Conservation (phyloP, 768 basidiomycete genomes). For the Lactarius deliciosus region DNA sequence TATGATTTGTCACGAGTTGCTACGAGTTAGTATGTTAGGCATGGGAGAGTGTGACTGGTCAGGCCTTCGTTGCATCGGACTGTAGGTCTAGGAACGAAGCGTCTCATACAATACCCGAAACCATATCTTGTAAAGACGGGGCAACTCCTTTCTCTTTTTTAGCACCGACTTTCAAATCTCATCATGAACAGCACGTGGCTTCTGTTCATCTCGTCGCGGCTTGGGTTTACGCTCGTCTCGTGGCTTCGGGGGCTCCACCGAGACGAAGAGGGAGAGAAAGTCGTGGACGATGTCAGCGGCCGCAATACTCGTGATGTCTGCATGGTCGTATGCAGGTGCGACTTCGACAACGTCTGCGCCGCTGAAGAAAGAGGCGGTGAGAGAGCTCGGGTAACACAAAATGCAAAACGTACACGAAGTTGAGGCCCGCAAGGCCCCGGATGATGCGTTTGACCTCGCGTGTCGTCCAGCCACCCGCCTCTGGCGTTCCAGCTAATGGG, state of each 20-base stretch:
- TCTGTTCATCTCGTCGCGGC: not conserved
- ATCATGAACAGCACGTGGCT: slow-evolving; percentile 29
- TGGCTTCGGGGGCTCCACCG: slow-evolving; percentile 41
- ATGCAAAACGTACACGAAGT: slow-evolving; percentile 62
- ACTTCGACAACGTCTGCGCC: slow-evolving; percentile 77
- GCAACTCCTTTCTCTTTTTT: slow-evolving; percentile 5
- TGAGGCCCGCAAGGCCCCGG: slow-evolving; percentile 74
- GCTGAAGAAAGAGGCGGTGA: slow-evolving; percentile 35
- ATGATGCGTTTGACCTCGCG: slow-evolving; percentile 80
- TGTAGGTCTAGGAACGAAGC: slow-evolving; percentile 6
- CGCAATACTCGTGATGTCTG: slow-evolving; percentile 66
- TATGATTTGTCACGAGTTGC: slow-evolving; percentile 5
- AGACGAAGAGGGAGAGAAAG: slow-evolving; percentile 60
- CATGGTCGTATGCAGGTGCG: slow-evolving; percentile 69
- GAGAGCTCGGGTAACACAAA: not conserved
- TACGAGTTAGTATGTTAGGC: slow-evolving; percentile 1
- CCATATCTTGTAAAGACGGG: not conserved
- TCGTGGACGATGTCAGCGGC: slow-evolving; percentile 71
- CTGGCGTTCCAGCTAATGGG: slow-evolving; percentile 71
- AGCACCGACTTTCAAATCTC: slow-evolving; percentile 33
- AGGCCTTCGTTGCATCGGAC: not conserved
- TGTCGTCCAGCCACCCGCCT: slow-evolving; percentile 82
- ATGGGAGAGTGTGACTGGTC: not conserved
- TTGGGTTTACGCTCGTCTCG: slow-evolving; percentile 25
- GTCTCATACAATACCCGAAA: slow-evolving; percentile 5